Conservation (phyloP, 1,139 yeast species). For the Scheffersomyces segobiensis region DNA sequence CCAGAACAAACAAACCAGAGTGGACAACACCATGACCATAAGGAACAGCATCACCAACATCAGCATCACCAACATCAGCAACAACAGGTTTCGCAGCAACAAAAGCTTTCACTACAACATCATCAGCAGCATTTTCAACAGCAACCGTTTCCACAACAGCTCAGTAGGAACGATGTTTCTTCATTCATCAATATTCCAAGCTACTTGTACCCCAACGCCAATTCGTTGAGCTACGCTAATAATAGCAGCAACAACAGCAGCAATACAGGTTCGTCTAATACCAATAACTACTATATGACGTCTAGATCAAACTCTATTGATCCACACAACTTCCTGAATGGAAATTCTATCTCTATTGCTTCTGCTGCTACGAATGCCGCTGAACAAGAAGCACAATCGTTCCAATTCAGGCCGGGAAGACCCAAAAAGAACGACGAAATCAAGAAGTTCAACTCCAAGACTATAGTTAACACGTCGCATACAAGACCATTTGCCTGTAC, state of each 20-base stretch:
- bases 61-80: too few species aligned
- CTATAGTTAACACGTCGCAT: slow-evolving; percentile 6
- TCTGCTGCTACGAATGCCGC: neutral
- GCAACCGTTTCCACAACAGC: slow-evolving; percentile 7
- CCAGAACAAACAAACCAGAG: too few species aligned
- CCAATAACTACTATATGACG: neutral
- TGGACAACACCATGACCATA: too few species aligned
- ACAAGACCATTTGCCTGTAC: slow-evolving; percentile 52
- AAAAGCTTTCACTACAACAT: neutral
- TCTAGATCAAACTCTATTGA: neutral
- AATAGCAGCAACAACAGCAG: slow-evolving; percentile 1
- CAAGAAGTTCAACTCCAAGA: slow-evolving; percentile 8
- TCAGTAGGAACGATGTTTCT: neutral
- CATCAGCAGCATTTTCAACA: slow-evolving; percentile 5
- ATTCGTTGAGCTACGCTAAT: neutral
- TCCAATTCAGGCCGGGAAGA: slow-evolving; percentile 7
- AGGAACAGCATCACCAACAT: neutral
- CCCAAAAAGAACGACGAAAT: slow-evolving; percentile 7
- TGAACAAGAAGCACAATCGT: slow-evolving; percentile 1
- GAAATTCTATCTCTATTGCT: neutral
- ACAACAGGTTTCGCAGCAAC: neutral
- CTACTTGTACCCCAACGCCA: neutral
- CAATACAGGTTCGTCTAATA: neutral
- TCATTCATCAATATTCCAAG: slow-evolving; percentile 5
- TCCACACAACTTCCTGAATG: neutral